Evolutionary conservation across 805 yeast species (phyloP).

Genomic region (Starmerella apicola): DNA sequence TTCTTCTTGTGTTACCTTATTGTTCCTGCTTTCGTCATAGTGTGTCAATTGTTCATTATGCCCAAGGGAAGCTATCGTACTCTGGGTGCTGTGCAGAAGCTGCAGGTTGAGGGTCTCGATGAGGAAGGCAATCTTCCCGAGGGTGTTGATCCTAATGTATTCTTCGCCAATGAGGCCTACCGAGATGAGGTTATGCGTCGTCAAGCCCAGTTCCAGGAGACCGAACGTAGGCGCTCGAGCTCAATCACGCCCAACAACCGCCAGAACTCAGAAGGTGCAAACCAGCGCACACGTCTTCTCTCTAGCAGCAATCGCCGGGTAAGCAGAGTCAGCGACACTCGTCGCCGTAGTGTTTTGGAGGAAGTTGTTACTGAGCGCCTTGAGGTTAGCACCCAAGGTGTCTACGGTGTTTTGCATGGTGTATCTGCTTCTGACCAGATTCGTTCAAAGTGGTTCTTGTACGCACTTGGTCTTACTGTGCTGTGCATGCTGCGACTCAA

Average conservation of each 20-base stretch:
- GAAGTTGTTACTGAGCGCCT: conserved; percentile 9
- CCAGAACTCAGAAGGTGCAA: background rate
- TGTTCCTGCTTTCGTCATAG: conserved; percentile 65
- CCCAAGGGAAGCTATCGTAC: conserved; percentile 62
- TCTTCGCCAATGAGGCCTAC: conserved; percentile 1
- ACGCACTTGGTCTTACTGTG: conserved; percentile 69
- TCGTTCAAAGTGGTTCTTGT: conserved; percentile 56
- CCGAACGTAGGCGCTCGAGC: no score
- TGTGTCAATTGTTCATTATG: conserved; percentile 69
- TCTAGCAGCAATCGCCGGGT: conserved; percentile 1
- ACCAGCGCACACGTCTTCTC: no score
- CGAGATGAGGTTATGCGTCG: conserved; percentile 8
- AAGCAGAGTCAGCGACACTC: conserved; percentile 9
- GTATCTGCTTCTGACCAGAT: conserved; percentile 36
- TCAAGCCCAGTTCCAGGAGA: no score
- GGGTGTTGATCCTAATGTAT: conserved; percentile 3
- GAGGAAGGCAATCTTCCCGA: conserved; percentile 40
- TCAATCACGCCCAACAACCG: background rate
- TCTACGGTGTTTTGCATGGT: conserved; percentile 72
- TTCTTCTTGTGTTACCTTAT: conserved; percentile 58
- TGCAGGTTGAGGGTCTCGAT: conserved; percentile 60
- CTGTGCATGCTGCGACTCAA: conserved; percentile 86
- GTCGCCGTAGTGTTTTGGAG: conserved; percentile 13
- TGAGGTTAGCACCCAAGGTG: conserved; percentile 24
- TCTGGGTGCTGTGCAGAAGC: conserved; percentile 14